phyloP scores from a whole-genome alignment of 2,329 filamentous ascomycete genomes.

The Phaeosphaeria sp. region DNA sequence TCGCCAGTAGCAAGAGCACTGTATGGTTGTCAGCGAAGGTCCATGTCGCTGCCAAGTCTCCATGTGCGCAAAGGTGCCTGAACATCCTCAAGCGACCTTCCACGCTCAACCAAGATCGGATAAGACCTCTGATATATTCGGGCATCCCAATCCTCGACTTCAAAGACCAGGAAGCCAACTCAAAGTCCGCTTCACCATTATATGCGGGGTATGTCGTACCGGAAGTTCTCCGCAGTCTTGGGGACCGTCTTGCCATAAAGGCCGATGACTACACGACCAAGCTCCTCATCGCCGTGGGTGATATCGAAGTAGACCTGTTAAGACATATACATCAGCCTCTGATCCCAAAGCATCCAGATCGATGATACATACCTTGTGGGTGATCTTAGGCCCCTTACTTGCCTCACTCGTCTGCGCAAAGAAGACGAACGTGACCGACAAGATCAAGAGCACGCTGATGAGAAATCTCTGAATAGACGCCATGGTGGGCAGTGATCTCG shows the following conservation, averaged over 20 bases:
- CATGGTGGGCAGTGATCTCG: conserved; percentile 74
- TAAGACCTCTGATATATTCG: background rate
- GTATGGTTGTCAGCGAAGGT: conserved; percentile 46
- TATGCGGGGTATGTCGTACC: conserved; percentile 42
- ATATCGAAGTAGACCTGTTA: conserved; percentile 81
- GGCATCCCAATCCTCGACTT: background rate
- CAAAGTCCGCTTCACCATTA: background rate
- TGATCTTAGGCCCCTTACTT: conserved; percentile 86
- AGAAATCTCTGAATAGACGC: conserved; percentile 74
- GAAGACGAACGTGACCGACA: conserved; percentile 64
- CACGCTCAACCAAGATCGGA: background rate
- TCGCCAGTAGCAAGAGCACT: conserved; percentile 82
- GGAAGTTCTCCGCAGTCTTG: conserved; percentile 73
- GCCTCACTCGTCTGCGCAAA: conserved; percentile 44
- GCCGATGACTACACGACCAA: conserved; percentile 80
- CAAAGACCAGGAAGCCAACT: background rate
- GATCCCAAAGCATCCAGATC: background rate
- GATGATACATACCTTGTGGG: conserved; percentile 71
- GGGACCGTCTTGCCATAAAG: conserved; percentile 89
- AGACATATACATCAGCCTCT: background rate
- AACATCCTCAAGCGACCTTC: background rate
- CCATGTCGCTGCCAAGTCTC: background rate
- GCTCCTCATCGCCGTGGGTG: conserved; percentile 72
- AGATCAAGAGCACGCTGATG: conserved; percentile 75
- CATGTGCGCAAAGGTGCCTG: background rate